Base-by-base conservation (phyloP, 768 basidiomycete genomes). In the Termitomyces sp. region DNA sequence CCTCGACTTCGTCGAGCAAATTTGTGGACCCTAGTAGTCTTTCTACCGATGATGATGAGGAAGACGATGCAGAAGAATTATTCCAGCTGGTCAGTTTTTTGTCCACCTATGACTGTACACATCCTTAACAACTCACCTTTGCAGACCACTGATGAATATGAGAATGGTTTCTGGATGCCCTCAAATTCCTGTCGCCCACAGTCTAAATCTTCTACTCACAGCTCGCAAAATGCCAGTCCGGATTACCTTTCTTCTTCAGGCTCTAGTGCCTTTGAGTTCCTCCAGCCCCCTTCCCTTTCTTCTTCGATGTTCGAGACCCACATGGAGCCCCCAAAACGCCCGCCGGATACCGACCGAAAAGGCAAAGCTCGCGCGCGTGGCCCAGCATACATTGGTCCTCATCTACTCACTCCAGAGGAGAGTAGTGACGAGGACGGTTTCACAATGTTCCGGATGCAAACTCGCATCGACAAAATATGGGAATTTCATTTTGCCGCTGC, bases 401-500 rank as follows among this genome's bases (percentile, higher is more conserved):
- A 67, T 36, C 58, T 76, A 52, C 62, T 55, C 61, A 74, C 65
- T 63, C 65, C 66, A 53, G 67, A 67, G 43, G 71, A 73, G 48
- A 71, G 67, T 39, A 68, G 63, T 30, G 65, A 72, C 33, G 75
- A 76, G 46, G 75, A 71, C 33, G 73, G 76, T 10, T 78, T 79
- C 47, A 76, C 76, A 53, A 67, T 68, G 34, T 79, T 74, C 66
- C 81, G 82, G 58, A 75, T 79, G 68, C 67, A 76, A 22, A 72
- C 74, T 3, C 77, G 81, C 53, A 69, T 80, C 58, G 50, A 70
- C 39, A 79, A 82, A 71, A 77, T 83, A 59, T 71, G 76, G 56
- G 70, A 84, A 68, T 79, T 85, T 76, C 73, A 82, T 70, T 73
- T 71, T 58, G 71, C 71, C 34, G 81, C 81, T 16, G 79, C 76